Percentiles rank a stretch among this genome's conserved stretches.
Conservation (phyloP, 129 eudicot genomes). For the Solidago caesia region DNA sequence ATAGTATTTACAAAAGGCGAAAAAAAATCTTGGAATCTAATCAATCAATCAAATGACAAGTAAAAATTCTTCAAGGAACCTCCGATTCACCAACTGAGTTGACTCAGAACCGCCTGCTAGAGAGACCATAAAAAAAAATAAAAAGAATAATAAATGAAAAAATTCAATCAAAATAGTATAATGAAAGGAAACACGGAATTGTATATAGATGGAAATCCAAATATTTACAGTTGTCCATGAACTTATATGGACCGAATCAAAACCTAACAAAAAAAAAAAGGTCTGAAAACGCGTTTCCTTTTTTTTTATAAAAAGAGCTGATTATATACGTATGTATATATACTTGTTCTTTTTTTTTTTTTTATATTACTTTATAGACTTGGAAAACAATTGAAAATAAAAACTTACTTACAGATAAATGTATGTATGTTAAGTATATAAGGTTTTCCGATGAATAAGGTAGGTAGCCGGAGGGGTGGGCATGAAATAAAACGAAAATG, state of each 20-base stretch:
- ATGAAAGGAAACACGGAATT: constrained; percentile 25
- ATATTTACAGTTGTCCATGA: constrained; percentile 34
- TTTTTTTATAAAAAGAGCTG: neutral
- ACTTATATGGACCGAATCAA: constrained; percentile 41
- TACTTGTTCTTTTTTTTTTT: neutral
- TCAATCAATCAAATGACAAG: constrained; percentile 7
- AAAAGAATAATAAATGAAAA: neutral
- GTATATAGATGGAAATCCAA: constrained; percentile 3
- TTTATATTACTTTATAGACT: constrained; percentile 18
- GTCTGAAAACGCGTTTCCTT: constrained; percentile 37
- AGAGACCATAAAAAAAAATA: constrained; percentile 16
- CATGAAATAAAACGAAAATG: constrained; percentile 1
- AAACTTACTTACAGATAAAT: constrained; percentile 12
- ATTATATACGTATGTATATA: neutral
- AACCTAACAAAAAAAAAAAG: constrained; percentile 7
- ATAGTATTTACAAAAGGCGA: constrained; percentile 26
- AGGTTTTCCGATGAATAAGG: neutral
- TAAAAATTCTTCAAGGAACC: constrained; percentile 19
- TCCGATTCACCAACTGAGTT: constrained; percentile 36
- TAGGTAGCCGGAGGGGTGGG: neutral
- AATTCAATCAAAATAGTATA: neutral
- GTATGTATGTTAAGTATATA: neutral
- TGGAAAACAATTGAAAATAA: neutral
- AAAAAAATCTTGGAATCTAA: constrained; percentile 26
- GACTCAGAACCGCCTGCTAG: constrained; percentile 33